Base-by-base conservation (phyloP, 2,329 filamentous ascomycete genomes). In the Pyrenochaeta sp. region DNA sequence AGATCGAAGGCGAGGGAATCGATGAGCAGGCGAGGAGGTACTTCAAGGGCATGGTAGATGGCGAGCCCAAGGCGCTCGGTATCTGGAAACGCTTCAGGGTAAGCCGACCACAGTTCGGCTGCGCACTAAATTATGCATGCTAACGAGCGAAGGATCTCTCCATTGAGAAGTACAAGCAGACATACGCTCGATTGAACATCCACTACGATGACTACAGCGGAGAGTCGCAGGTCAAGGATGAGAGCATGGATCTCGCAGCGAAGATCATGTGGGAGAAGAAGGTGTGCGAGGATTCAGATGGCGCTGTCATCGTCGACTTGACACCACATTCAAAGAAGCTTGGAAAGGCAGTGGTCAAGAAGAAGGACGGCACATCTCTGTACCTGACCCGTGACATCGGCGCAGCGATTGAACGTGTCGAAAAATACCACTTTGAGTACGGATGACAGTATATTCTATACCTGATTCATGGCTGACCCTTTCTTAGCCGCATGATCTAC, bases 21-120 rank as follows among this genome's bases (percentile, higher is more conserved):
- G 88, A 91, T 60, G 87, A 91, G 74, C 84, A 88, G 72, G 88
- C 88, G 37, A 84, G 88, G 63, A 78, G 80, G 36, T 86, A 85
- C 68, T 87, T 87, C 75, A 86, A 84, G 76, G 81, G 80, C 55
- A 86, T 87, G 84, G 81, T 83, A 42, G 82, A 86, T 35, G 81
- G 82, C 20, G 80, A 86, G 53, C 65, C 75, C 22, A 76, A 80
- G 24, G 83, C 83, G 4, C 73, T 86, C 29, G 77, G 77, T 15
- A 76, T 86, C 45, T 87, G 83, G 83, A 78, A 79, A 61, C 76
- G 80, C 46, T 86, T 86, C 77, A 76, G 84, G 44, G 57, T 61
- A 22, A 53, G 53, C 40, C 9, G 5, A 23, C 6, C 2, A 2
- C 19, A 24, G 7, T n/a, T 6, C 20, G 3, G 8, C 2, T 4